Evolutionary conservation across 495 filamentous ascomycete genomes (phyloP), one percentile per base, ranked within the genome.

Genomic region (Talaromyces proteolyticus): DNA sequence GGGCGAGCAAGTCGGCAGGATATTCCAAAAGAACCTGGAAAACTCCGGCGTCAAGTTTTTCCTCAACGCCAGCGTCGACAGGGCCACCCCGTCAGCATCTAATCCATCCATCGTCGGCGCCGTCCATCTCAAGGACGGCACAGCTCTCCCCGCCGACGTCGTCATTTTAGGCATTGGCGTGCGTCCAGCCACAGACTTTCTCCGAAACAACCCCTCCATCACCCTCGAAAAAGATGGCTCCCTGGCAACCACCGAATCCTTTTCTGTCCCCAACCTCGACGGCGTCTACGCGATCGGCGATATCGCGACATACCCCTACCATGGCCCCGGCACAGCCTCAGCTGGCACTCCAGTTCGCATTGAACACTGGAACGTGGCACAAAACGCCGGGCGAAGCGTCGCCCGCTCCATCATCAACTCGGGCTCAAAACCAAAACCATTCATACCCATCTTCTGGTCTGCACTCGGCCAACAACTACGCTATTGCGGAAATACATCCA

Each of bases 321-420:
- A 89, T 62, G 91, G 92, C 2, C 91, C 92, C 0, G 89, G 88
- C n/a, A 80, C 86, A 2, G 70, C 84, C 2, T 51, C 58, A 4
- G 45, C 51, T 53, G 86, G 88, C 47, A 74, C 70, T 4, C 73
- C 73, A 21, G 79, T 77, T 2, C 74, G 89, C 49, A 95, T 96
- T 65, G 94, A 98, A 72, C 93, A 98, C 64, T 98, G 91, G 92
- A 91, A 96, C 64, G 93, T 98, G 2, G 93, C 93, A 3, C 93
- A 97, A 66, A 96, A 96, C 55, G 70, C 86, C 4, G 93, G 93
- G 4, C 85, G 72, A 48, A 76, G 86, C 52, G 96, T 98, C 50
- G 73, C 78, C 29, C 77, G 84, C 51, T 77, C 55, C 11, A 55
- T 56, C 6, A 45, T 51, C 6, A 48, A 53, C 11, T 43, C 52